Evolutionary conservation across 2,329 filamentous ascomycete genomes (phyloP).

Genomic region (Helicocarpus griseus): DNA sequence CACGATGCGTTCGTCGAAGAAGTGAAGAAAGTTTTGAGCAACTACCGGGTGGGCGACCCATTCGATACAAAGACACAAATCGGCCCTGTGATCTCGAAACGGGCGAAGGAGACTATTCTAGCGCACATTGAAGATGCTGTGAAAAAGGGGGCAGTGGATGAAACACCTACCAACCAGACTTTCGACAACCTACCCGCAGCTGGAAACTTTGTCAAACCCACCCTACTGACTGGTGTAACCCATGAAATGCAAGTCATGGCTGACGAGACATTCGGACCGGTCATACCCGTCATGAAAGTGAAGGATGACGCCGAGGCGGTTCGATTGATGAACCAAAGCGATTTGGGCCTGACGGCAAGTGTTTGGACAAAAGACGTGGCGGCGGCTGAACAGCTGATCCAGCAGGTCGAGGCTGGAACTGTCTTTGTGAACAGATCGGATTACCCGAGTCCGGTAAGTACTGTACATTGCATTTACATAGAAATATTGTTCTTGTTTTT

Average conservation of each 20-base stretch:
- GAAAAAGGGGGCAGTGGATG: constrained; percentile 71
- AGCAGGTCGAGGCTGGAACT: constrained; percentile 81
- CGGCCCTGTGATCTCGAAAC: constrained; percentile 78
- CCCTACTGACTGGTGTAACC: constrained; percentile 66
- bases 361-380: constrained; percentile 88
- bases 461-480: constrained; percentile 7
- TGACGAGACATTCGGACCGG: constrained; percentile 89
- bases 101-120: constrained; percentile 65
- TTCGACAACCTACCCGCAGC: constrained; percentile 63
- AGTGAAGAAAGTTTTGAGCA: constrained; percentile 66
- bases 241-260: constrained; percentile 84
- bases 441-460: constrained; percentile 76
- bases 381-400: constrained; percentile 64
- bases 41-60: constrained; percentile 84
- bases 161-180: constrained; percentile 70
- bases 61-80: constrained; percentile 68
- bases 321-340: constrained; percentile 82
- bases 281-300: constrained; percentile 85
- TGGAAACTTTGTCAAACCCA: constrained; percentile 84
- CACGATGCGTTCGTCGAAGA: constrained; percentile 74
- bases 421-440: constrained; percentile 95
- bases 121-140: constrained; percentile 75
- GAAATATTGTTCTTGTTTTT: constrained; percentile 7
- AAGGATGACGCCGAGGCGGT: constrained; percentile 71
- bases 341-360: constrained; percentile 90